Percentiles rank a stretch among this genome's conserved stretches.
phyloP scores from a whole-genome alignment of 169 alveolate species.

The Eimeria zaria region DNA sequence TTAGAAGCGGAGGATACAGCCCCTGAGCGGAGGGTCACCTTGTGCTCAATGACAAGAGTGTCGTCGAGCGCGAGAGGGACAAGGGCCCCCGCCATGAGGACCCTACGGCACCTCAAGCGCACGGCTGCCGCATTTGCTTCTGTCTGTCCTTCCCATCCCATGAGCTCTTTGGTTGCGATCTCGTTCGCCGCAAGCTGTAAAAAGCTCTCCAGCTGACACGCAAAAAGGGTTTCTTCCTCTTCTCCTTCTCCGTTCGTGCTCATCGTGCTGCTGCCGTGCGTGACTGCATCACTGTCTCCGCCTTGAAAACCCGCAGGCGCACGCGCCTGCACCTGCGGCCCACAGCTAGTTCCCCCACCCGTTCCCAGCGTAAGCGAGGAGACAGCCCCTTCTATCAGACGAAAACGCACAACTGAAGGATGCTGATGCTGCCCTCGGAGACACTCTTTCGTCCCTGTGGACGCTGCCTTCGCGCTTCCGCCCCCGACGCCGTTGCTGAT shows the following conservation, averaged over 20 bases:
- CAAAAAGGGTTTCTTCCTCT: conserved; percentile 13
- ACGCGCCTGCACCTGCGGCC: conserved; percentile 9
- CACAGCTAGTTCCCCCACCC: background rate
- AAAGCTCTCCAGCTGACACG: conserved; percentile 37
- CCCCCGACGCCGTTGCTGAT: conserved; percentile 11
- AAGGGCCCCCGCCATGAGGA: conserved; percentile 73
- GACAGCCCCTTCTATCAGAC: conserved; percentile 73
- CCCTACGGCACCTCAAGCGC: conserved; percentile 11
- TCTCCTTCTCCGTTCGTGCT: conserved; percentile 57
- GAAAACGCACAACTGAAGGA: background rate
- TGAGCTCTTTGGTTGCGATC: conserved; percentile 1
- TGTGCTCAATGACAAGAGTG: conserved; percentile 65
- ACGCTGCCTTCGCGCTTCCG: background rate
- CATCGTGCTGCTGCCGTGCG: conserved; percentile 47
- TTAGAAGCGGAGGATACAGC: background rate
- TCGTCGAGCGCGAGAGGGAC: conserved; percentile 81
- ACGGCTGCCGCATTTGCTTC: conserved; percentile 31
- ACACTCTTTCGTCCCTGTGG: background rate
- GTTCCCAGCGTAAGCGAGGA: conserved; percentile 6
- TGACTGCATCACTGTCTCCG: conserved; percentile 17
- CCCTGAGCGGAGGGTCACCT: conserved; percentile 62
- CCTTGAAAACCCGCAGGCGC: conserved; percentile 1
- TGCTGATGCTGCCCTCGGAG: background rate
- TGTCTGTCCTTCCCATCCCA: conserved; percentile 32
- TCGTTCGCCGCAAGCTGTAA: conserved; percentile 27